These are phyloP conservation scores for Hymenoscyphus occultus DNA, from an alignment of 2,329 filamentous ascomycete genomes.

Conservation along the genomic window DNA sequence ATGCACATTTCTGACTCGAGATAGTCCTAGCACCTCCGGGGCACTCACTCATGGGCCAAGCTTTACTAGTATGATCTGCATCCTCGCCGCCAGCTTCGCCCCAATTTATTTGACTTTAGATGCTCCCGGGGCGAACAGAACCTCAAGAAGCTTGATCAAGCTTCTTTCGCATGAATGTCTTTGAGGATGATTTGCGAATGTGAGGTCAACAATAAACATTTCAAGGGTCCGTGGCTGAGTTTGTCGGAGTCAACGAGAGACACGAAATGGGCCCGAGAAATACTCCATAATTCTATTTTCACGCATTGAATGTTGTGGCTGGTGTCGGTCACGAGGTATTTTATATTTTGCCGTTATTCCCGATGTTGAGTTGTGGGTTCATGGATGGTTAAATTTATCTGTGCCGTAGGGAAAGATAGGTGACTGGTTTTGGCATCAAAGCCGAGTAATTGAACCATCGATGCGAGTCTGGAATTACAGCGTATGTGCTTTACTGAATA, in stretches of 20 bases:
- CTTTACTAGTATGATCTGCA: neutral
- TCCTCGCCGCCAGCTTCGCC: neutral
- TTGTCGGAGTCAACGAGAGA: neutral
- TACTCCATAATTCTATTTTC: neutral
- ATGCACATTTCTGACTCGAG: neutral
- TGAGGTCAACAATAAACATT: neutral
- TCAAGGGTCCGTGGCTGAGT: neutral
- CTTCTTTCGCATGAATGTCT: neutral
- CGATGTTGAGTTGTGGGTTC: neutral
- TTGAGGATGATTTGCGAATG: neutral
- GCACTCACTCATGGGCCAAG: neutral
- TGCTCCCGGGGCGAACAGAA: neutral
- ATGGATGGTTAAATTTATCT: neutral
- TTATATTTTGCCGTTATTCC: neutral
- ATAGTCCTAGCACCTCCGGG: too few relatives aligned
- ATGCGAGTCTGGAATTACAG: neutral
- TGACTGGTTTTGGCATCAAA: neutral
- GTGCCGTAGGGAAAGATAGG: neutral
- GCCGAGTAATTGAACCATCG: neutral
- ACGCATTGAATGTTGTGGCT: neutral
- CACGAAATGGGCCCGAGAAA: neutral
- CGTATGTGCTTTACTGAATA: neutral
- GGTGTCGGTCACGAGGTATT: neutral
- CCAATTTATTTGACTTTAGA: neutral
- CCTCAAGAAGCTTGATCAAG: neutral